These are phyloP conservation scores for Marasmius sp. DNA, from an alignment of 1,284 basidiomycete species.

Conservation along the genomic window DNA sequence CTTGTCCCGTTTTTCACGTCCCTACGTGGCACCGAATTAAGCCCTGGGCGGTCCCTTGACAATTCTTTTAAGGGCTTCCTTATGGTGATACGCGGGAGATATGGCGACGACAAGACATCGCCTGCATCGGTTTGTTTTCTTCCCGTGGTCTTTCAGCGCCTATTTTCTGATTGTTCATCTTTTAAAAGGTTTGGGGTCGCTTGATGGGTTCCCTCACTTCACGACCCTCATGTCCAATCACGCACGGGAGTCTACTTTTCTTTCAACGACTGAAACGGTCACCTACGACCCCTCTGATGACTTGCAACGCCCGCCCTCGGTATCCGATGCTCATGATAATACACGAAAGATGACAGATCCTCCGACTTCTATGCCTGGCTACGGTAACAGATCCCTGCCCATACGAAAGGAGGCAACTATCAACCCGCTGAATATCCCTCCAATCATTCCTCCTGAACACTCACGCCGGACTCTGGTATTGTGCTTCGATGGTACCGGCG, in stretches of 20 bases:
- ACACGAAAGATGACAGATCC: not conserved
- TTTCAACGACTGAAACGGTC: not conserved
- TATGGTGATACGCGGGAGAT: no score
- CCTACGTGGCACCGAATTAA: no score
- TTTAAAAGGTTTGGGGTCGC: no score
- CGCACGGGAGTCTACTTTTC: not conserved
- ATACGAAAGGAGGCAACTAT: not conserved
- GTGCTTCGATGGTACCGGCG: conserved; percentile 28
- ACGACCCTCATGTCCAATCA: not conserved
- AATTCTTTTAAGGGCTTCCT: no score
- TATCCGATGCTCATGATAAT: not conserved
- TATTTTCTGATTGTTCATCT: no score
- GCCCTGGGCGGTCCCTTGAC: no score
- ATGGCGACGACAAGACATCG: no score
- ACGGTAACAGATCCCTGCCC: not conserved
- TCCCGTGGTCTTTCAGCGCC: no score
- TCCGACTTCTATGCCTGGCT: not conserved
- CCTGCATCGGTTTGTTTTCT: no score
- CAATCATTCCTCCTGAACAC: not conserved
- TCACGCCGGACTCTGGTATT: conserved; percentile 23
- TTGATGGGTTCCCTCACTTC: no score
- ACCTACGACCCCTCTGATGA: not conserved
- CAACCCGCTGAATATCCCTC: not conserved
- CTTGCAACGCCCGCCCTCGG: not conserved
- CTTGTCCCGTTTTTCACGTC: no score